A percentile compares a stretch with the other conserved stretches of the same genome.
phyloP scores from a whole-genome alignment of 768 basidiomycete genomes.

The Paxillus ammoniavirescens region DNA sequence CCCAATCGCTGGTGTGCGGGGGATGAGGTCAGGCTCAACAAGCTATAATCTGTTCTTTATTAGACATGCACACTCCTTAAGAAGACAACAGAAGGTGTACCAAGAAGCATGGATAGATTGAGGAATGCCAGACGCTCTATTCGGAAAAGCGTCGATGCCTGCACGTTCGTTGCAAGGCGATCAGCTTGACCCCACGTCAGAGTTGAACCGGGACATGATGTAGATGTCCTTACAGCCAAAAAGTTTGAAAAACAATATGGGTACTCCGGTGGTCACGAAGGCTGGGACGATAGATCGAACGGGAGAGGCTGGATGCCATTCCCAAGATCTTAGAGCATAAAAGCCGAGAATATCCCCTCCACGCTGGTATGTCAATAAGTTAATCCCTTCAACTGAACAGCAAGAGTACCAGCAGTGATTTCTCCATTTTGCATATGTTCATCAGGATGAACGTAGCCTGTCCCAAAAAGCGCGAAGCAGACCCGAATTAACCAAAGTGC shows the following conservation, averaged over 20 bases:
- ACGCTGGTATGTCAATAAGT: slow-evolving; percentile 5
- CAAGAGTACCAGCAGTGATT: slow-evolving; percentile 32
- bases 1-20: slow-evolving; percentile 18
- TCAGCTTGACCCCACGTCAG: slow-evolving; percentile 16
- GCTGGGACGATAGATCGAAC: slow-evolving; percentile 35
- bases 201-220: not conserved
- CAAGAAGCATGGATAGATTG: slow-evolving; percentile 30
- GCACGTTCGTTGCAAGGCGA: not conserved
- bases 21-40: slow-evolving; percentile 18
- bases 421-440: slow-evolving; percentile 43
- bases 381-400: not conserved
- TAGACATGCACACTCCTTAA: not conserved
- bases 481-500: slow-evolving; percentile 27
- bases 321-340: slow-evolving; percentile 34
- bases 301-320: slow-evolving; percentile 35
- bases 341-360: slow-evolving; percentile 29
- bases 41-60: slow-evolving; percentile 23
- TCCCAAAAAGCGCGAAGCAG: slow-evolving; percentile 33
- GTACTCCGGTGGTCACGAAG: slow-evolving; percentile 33
- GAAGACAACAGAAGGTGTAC: slow-evolving; percentile 16
- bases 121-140: slow-evolving; percentile 32
- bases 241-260: slow-evolving; percentile 22
- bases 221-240: slow-evolving; percentile 22
- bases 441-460: slow-evolving; percentile 41
- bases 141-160: slow-evolving; percentile 24